A percentile compares a stretch with the other conserved stretches of the same genome.
These are phyloP conservation scores for Alternaria arborescens DNA, from an alignment of 2,329 filamentous ascomycete genomes.

Conservation along the genomic window DNA sequence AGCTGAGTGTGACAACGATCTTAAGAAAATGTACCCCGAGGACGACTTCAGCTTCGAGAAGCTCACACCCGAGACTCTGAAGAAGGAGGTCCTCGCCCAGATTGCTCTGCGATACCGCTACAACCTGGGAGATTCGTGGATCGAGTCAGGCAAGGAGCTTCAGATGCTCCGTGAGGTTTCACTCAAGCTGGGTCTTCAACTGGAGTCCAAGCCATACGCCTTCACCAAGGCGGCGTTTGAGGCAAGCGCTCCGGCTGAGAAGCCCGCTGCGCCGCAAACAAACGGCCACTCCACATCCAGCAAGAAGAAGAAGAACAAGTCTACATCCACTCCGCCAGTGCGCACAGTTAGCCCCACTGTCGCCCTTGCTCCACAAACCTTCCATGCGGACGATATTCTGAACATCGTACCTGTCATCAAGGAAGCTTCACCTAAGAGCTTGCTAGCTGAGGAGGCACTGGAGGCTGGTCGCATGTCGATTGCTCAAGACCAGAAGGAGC, in stretches of 20 bases:
- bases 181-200: constrained; percentile 87
- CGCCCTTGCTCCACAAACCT: constrained; percentile 67
- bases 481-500: constrained; percentile 91
- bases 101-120: constrained; percentile 79
- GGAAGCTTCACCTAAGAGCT: constrained; percentile 89
- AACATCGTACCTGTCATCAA: constrained; percentile 96
- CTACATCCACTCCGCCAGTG: constrained; percentile 60
- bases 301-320: constrained; percentile 64
- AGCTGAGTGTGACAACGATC: constrained; percentile 76
- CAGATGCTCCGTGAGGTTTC: constrained; percentile 90
- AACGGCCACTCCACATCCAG: constrained; percentile 51
- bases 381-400: constrained; percentile 83
- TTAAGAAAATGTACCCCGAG: constrained; percentile 81
- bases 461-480: constrained; percentile 97
- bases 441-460: constrained; percentile 91
- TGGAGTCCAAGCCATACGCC: constrained; percentile 78
- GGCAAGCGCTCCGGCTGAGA: constrained; percentile 27
- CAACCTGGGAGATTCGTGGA: constrained; percentile 73
- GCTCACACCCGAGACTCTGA: constrained; percentile 76
- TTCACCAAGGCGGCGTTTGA: constrained; percentile 62
- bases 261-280: constrained; percentile 36
- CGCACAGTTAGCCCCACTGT: constrained; percentile 54
- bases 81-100: constrained; percentile 74
- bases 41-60: constrained; percentile 82
- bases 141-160: constrained; percentile 71